Evolutionary conservation across 305 asterid species (phyloP).

Genomic region (Fraxinus angustifolia): DNA sequence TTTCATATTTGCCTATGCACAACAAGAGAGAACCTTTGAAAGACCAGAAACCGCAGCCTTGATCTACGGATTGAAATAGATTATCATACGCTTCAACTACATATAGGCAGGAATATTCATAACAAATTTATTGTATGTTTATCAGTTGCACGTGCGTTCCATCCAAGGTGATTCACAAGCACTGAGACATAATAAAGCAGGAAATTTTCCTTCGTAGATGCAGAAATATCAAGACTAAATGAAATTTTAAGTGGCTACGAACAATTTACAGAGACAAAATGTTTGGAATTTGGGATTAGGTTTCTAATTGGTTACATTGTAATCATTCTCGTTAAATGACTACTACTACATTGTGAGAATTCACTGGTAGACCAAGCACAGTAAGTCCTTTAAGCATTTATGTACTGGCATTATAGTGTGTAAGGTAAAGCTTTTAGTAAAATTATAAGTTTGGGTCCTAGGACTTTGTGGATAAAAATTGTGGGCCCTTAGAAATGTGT

Average conservation of each 20-base stretch:
- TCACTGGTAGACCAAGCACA: not conserved
- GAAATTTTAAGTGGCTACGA: not conserved
- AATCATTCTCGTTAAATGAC: not conserved
- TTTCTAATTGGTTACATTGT: not conserved
- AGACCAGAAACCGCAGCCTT: not conserved
- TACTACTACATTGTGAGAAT: not conserved
- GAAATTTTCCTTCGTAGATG: not conserved
- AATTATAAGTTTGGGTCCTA: not conserved
- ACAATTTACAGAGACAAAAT: not conserved
- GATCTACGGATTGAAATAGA: not conserved
- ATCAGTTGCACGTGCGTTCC: not conserved
- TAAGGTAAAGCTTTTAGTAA: not conserved
- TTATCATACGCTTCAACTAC: not conserved
- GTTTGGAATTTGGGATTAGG: not conserved
- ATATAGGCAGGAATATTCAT: not conserved
- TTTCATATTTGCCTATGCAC: not conserved
- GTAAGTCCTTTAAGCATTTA: not conserved
- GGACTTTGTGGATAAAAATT: not conserved
- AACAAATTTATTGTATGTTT: not conserved
- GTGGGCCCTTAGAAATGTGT: not conserved
- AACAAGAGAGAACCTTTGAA: not conserved
- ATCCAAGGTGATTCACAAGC: not conserved
- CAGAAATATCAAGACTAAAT: not conserved
- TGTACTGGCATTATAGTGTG: not conserved
- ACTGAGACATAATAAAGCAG: not conserved